Evolutionary conservation across 495 filamentous ascomycete genomes (phyloP).

Genomic region (Cercophora newfieldiana): DNA sequence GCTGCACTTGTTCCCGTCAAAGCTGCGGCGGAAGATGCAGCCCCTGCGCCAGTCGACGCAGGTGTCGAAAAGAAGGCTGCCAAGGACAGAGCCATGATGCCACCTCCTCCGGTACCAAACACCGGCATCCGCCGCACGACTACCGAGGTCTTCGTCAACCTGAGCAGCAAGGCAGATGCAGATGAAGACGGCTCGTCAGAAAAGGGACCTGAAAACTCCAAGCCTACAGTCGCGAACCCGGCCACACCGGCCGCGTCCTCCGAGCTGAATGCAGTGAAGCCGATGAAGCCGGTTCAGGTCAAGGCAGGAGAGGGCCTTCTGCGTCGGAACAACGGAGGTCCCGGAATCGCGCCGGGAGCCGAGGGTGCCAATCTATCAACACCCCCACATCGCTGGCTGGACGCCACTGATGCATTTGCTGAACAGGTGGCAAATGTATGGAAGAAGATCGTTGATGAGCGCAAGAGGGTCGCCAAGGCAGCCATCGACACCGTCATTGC

Average conservation of each 20-base stretch:
- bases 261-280: not conserved
- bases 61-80: not conserved
- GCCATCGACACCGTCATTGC: not conserved
- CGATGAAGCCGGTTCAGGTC: not conserved
- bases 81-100: not conserved
- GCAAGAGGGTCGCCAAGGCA: not conserved
- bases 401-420: not conserved
- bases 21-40: not conserved
- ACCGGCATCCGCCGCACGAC: not conserved
- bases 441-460: constrained; percentile 1
- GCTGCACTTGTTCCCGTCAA: not conserved
- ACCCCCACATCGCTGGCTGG: not conserved
- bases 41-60: not conserved
- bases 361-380: not conserved
- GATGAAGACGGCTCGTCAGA: no score
- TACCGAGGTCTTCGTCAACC: not conserved
- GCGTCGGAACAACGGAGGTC: not conserved
- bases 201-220: no score
- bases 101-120: not conserved
- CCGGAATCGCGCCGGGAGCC: no score
- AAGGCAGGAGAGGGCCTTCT: not conserved
- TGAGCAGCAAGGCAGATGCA: not conserved
- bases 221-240: not conserved
- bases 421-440: not conserved
- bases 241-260: not conserved